A percentile compares a stretch with the other conserved stretches of the same genome.
These are phyloP conservation scores for Penicillium sclerotiorum DNA, from an alignment of 2,329 filamentous ascomycete species.

Conservation along the genomic window DNA sequence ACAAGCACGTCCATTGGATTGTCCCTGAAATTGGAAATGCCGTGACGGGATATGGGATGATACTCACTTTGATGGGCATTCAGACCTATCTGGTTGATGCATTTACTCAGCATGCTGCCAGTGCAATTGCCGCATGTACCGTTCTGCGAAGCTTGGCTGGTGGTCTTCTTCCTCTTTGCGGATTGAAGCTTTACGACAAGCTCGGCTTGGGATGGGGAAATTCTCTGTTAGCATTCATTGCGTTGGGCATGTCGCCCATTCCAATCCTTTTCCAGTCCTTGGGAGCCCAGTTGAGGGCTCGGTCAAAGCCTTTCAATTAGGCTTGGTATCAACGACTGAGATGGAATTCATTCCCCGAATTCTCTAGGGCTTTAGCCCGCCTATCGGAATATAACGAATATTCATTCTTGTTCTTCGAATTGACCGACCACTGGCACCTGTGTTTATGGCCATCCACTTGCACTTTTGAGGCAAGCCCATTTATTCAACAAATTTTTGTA, in stretches of 20 bases:
- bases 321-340: no score
- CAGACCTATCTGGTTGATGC: conserved; percentile 11
- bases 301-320: neutral
- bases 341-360: no score
- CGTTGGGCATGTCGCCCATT: conserved; percentile 51
- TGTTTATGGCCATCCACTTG: no score
- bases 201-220: conserved; percentile 65
- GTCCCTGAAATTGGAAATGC: conserved; percentile 4
- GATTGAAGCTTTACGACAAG: conserved; percentile 59
- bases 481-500: no score
- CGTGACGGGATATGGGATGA: neutral
- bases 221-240: conserved; percentile 56
- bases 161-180: conserved; percentile 60
- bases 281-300: conserved; percentile 2
- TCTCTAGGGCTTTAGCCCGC: no score
- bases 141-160: conserved; percentile 49
- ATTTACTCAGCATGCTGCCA: conserved; percentile 6
- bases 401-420: neutral
- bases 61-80: conserved; percentile 5
- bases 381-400: no score
- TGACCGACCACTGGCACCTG: no score
- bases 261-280: conserved; percentile 29
- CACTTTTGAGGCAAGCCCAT: no score
- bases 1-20: conserved; percentile 1
- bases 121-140: conserved; percentile 14